Base-by-base conservation (phyloP, 345 rosid species). In the Salix koriyanagi region DNA sequence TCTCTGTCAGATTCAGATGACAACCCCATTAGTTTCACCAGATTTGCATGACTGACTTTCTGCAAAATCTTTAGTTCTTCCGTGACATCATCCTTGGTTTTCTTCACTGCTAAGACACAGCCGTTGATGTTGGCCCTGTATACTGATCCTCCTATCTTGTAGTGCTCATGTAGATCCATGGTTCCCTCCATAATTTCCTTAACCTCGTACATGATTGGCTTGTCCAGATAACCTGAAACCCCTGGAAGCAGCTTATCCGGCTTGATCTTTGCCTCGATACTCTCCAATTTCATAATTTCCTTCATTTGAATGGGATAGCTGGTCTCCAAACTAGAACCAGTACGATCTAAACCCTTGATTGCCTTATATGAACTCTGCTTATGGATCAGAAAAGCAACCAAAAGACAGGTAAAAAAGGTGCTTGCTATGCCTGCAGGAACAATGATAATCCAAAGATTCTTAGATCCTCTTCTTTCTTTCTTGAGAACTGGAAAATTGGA, bases 21-120 rank as follows among this genome's bases (percentile, higher is more conserved):
- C 6, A 86, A 62, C 42, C 92, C 92, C 75, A 84, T 79, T 65
- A 89, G 74, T 71, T 87, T 83, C 80, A 91, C 90, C 70, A 89
- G 86, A 80, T 88, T 91, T n/a, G 84, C 87, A 76, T 89, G 94
- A 74, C 80, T 89, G 41, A 91, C 88, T 79, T 85, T 84, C 80
- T 83, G 87, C 65, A 91, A 73, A 70, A 91, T 88, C 82, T 84
- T 86, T 58, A 86, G 74, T 76, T 89, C 91, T 72, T 83, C 87
- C 4, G 84, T 44, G n/a, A 76, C 71, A 72, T 88, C 85, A 19
- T 76, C 87, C 76, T 82, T 84, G 75, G 79, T 78, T 77, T 74
- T 84, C 85, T 89, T 89, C 39, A 85, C 74, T n/a, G 89, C 92
- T 42, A 91, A 67, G 62, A 83, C 58, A 78, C 81, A 79, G 41